A percentile compares a stretch with the other conserved stretches of the same genome.
These are phyloP conservation scores for Ogataea naganishii DNA, from an alignment of 805 yeast species.

Conservation along the genomic window DNA sequence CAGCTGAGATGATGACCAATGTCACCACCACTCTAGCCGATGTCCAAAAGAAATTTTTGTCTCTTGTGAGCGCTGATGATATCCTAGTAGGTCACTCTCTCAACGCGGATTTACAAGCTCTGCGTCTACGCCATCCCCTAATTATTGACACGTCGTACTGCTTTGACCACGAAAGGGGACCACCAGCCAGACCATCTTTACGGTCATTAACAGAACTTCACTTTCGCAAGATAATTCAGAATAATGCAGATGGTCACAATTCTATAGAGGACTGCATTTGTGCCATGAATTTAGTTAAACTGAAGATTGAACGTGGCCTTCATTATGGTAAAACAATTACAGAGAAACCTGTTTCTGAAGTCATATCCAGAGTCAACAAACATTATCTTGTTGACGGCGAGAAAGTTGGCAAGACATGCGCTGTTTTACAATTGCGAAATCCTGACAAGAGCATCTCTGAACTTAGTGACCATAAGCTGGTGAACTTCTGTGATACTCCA, in stretches of 20 bases:
- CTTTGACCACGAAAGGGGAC: slow-evolving; percentile 76
- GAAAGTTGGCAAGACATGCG: slow-evolving; percentile 18
- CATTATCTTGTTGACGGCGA: slow-evolving; percentile 13
- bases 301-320: slow-evolving; percentile 60
- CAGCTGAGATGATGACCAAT: slow-evolving; percentile 51
- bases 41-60: slow-evolving; percentile 49
- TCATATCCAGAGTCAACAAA: slow-evolving; percentile 20
- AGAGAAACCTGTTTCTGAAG: slow-evolving; percentile 33
- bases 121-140: slow-evolving; percentile 62
- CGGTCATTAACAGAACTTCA: slow-evolving; percentile 56
- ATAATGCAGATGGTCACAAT: slow-evolving; percentile 64
- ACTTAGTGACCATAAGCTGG: no score
- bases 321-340: slow-evolving; percentile 48
- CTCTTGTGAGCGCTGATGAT: slow-evolving; percentile 46
- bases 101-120: slow-evolving; percentile 69
- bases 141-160: slow-evolving; percentile 76
- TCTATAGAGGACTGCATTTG: slow-evolving; percentile 80
- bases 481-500: no score
- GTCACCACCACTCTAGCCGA: slow-evolving; percentile 62
- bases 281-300: slow-evolving; percentile 66
- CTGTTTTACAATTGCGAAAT: no score
- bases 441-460: no score
- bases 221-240: slow-evolving; percentile 56
- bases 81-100: slow-evolving; percentile 83
- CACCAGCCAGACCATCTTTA: slow-evolving; percentile 72